Evolutionary conservation across 805 yeast species (phyloP), one percentile per base, ranked within the genome.

Genomic region (Lipomyces lipofer): DNA sequence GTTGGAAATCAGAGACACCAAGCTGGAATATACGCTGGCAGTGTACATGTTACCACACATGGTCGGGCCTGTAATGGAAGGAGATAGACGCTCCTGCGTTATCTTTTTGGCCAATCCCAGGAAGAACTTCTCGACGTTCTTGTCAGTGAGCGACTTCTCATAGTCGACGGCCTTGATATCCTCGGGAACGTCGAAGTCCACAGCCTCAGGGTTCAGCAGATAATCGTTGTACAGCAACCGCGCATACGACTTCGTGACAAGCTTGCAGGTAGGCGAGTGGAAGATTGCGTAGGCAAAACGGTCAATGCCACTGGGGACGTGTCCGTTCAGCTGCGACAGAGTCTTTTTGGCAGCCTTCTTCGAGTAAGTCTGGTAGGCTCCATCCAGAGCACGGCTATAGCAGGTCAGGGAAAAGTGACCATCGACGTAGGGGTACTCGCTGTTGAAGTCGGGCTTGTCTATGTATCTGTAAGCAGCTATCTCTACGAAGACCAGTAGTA

Each of bases 1-100:
- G 69, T 78, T 86, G 69, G 79, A 82, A 65, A 94, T 77, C 62
- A 89, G 75, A 12, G 98, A 92, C 29, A 92, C 79, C 56, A 94
- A 79, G 6, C 96, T 81, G 32, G 95, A 84, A 80, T 87, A 94
- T 45, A 89, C 83, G 32, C 97, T 88, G 61, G 91, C 98, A 43
- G 98, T 88, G 81, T 94, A 94, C 88, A 91, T 86, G 80, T 94
- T 94, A 75, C 99, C 99, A 60, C 95, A 89, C 75, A 92, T 92
- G 60, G 98, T 92, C 69, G 98, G 92, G 43, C 90, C 89, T 64
- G 75, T 78, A 71, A 94, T 77, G 17, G 96, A 83, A 32, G 96
- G 94, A 48, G 77, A 76, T 54, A 94, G 89, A 72, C 88, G 82
- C 67, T 77, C 80, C 60, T 81, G 80, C 59, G 82, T 76, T 60